These are phyloP conservation scores for Populus tremula DNA, from an alignment of 345 rosid species.

Conservation along the genomic window DNA sequence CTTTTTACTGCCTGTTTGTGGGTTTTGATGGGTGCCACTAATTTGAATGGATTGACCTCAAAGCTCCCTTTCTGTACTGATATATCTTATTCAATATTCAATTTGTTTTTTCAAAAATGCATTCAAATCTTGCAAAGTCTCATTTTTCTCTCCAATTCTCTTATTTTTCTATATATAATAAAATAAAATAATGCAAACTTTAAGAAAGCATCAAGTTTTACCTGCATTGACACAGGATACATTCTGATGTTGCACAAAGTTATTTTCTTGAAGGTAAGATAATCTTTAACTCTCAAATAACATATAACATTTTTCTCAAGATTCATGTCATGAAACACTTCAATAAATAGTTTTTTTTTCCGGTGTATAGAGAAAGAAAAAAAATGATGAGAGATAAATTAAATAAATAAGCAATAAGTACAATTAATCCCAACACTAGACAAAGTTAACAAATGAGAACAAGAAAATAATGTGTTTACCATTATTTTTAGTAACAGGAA, in stretches of 20 bases:
- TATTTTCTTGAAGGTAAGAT: neutral
- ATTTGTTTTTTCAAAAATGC: too few species aligned
- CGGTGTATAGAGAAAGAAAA: neutral
- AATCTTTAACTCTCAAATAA: neutral
- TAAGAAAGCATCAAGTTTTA: neutral
- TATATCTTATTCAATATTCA: neutral
- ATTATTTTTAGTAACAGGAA: constrained; percentile 95
- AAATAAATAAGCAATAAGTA: neutral
- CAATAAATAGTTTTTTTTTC: neutral
- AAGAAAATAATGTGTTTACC: constrained; percentile 32
- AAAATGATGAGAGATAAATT: neutral
- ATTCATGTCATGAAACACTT: neutral
- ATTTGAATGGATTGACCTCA: neutral
- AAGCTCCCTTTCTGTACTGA: neutral
- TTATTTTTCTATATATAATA: neutral
- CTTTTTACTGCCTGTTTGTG: neutral
- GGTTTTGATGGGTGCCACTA: neutral
- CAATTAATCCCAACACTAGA: neutral
- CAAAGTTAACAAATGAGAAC: neutral
- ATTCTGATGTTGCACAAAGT: neutral
- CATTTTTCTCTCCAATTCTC: too few species aligned
- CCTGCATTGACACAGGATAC: neutral
- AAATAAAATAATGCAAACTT: neutral
- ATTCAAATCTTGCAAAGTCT: too few species aligned
- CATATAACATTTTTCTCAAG: neutral